phyloP scores from a whole-genome alignment of 2,329 filamentous ascomycete genomes.

The Microsporum ferrugineum region DNA sequence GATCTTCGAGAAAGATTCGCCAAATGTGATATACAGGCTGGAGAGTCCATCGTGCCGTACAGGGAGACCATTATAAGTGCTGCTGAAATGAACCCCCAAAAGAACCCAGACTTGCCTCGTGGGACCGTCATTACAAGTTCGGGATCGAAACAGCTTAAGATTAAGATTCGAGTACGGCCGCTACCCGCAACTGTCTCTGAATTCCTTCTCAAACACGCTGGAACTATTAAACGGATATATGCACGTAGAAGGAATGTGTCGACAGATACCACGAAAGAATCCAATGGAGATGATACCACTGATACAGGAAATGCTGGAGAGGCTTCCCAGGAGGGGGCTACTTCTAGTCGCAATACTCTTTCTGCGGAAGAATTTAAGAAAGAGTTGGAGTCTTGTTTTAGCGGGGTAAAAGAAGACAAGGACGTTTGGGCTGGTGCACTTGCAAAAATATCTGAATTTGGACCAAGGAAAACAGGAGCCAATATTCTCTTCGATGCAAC shows the following conservation, averaged over 20 bases:
- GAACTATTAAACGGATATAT: conserved; percentile 68
- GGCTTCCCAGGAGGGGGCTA: conserved; percentile 44
- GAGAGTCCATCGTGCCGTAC: conserved; percentile 90
- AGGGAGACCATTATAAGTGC: conserved; percentile 80
- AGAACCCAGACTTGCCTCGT: conserved; percentile 72
- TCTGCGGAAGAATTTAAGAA: conserved; percentile 65
- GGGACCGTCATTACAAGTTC: conserved; percentile 66
- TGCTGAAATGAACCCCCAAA: conserved; percentile 83
- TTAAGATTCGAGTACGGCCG: conserved; percentile 66
- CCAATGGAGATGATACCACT: neutral
- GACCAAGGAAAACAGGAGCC: conserved; percentile 70
- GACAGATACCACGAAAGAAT: conserved; percentile 25
- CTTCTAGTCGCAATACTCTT: conserved; percentile 51
- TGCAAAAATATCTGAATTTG: conserved; percentile 79
- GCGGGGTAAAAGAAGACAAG: conserved; percentile 58
- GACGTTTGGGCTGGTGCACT: conserved; percentile 68
- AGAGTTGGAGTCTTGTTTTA: conserved; percentile 54
- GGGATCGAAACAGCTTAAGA: conserved; percentile 71
- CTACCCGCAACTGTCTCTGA: conserved; percentile 68
- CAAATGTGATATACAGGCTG: conserved; percentile 85
- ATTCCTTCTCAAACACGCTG: conserved; percentile 69
- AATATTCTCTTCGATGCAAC: conserved; percentile 85
- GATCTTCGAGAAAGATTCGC: conserved; percentile 89
- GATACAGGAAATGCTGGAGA: conserved; percentile 20
- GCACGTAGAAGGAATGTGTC: conserved; percentile 52